These are phyloP conservation scores for Polyporus arcularius DNA, from an alignment of 768 basidiomycete genomes.

Conservation along the genomic window DNA sequence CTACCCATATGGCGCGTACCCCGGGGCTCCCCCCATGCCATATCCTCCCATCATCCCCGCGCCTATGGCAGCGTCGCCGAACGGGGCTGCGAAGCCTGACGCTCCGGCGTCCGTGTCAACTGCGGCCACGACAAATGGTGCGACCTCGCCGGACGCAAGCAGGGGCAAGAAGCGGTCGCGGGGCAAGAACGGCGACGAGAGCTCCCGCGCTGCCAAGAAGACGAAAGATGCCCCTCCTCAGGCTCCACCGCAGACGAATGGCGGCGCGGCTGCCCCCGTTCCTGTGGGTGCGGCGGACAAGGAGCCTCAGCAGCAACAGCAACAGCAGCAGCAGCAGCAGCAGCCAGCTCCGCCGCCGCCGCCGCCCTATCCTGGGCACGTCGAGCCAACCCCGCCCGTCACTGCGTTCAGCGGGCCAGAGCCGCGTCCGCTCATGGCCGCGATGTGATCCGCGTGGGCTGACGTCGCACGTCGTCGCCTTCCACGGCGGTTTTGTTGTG, in stretches of 20 bases:
- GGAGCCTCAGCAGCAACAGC: constrained; percentile 10
- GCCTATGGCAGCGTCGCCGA: constrained; percentile 25
- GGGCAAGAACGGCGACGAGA: constrained; percentile 32
- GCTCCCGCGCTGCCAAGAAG: constrained; percentile 35
- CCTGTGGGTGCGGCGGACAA: constrained; percentile 1
- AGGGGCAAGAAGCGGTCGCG: constrained; percentile 32
- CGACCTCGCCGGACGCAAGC: constrained; percentile 19
- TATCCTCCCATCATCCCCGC: constrained; percentile 21
- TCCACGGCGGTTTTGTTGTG: not conserved
- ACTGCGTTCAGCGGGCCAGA: constrained; percentile 19
- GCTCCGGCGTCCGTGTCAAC: constrained; percentile 14
- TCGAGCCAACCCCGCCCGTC: constrained; percentile 12
- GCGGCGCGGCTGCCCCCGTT: constrained; percentile 1
- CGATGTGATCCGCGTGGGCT: constrained; percentile 9
- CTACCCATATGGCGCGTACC: constrained; percentile 26
- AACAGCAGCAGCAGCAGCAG: constrained; percentile 3
- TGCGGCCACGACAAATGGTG: not conserved
- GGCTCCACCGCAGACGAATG: constrained; percentile 3
- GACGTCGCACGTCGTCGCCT: not conserved
- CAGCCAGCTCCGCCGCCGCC: constrained; percentile 1
- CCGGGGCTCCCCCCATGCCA: constrained; percentile 23
- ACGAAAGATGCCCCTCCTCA: constrained; percentile 25
- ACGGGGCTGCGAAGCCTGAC: constrained; percentile 27
- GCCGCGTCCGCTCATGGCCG: constrained; percentile 20
- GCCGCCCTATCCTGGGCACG: constrained; percentile 8